Evolutionary conservation across 2,329 filamentous ascomycete genomes (phyloP), one percentile per base, ranked within the genome.

Genomic region (Aspergillus latus): DNA sequence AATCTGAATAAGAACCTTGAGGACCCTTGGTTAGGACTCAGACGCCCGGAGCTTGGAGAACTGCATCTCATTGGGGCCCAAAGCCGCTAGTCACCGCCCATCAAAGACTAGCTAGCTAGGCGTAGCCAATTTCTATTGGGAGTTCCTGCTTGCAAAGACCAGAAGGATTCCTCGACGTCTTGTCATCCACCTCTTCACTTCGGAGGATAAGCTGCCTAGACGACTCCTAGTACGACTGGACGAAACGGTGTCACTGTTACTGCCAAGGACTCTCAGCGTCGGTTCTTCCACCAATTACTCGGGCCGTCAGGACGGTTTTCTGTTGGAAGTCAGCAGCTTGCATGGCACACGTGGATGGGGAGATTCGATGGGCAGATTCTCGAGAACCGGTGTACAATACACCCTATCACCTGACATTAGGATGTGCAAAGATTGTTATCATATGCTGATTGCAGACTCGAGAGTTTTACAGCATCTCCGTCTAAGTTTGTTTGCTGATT

Each of bases 201-300:
- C 43, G 43, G 43, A 29, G 8, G 11, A 21, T 44, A 30, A 39
- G 16, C 1, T 49, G 46, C 39, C 37, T 28, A 36, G 40, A 36
- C 3, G 4, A 11, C 47, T 5, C n/a, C 34, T 49, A 28, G 40
- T 15, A 50, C 48, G 37, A 50, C 30, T 43, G 16, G 29, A 10
- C 7, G 28, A 40, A 9, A 37, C 3, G 34, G 30, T 52, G 49
- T 37, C 4, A 45, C 40, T 36, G 42, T 52, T 9, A 39, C 42
- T 46, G 50, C 42, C 50, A 47, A 47, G 50, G 34, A 34, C 32
- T 40, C 34, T 40, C 43, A 46, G 50, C 42, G 11, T 16, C 11
- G 10, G 10, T 26, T 30, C 15, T 52, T 47, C 50, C 50, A 47
- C 50, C 50, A 52, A 52, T 52, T 13, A 21, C 21, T 21, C 21